These are phyloP conservation scores for Trematosphaeria pertusa DNA, from an alignment of 2,329 filamentous ascomycete genomes.

Conservation along the genomic window DNA sequence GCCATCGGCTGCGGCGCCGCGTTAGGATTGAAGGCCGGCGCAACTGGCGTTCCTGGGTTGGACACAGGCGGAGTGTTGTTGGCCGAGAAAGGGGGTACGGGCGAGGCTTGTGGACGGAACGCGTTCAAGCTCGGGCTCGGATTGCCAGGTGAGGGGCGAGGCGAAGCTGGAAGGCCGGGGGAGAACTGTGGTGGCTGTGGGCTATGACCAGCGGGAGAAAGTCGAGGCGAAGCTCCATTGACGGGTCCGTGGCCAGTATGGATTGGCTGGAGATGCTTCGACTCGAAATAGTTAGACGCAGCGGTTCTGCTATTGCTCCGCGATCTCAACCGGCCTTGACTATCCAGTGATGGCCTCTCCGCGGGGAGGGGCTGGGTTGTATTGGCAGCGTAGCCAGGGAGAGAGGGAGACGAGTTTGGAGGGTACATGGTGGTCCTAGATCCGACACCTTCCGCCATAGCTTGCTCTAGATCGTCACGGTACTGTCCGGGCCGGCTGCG, in stretches of 20 bases:
- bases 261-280: constrained; percentile 47
- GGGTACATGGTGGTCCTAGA: constrained; percentile 40
- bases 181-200: constrained; percentile 31
- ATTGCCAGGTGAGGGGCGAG: constrained; percentile 45
- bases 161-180: constrained; percentile 43
- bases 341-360: constrained; percentile 36
- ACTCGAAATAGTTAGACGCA: constrained; percentile 44
- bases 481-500: constrained; percentile 58
- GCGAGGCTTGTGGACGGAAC: constrained; percentile 52
- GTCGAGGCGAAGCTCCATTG: constrained; percentile 29
- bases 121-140: constrained; percentile 42
- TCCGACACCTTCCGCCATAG: constrained; percentile 56
- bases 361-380: constrained; percentile 36
- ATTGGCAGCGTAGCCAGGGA: constrained; percentile 42
- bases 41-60: constrained; percentile 52
- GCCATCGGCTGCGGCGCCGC: constrained; percentile 31
- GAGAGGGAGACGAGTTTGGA: constrained; percentile 41
- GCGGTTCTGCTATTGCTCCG: constrained; percentile 47
- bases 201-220: constrained; percentile 28
- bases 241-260: constrained; percentile 35
- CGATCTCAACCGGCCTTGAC: constrained; percentile 36
- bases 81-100: constrained; percentile 57
- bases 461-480: constrained; percentile 60
- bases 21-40: constrained; percentile 41
- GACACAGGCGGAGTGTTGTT: constrained; percentile 63